Evolutionary conservation across 1,284 basidiomycete species (phyloP).

Genomic region (Boletus coffeatus): DNA sequence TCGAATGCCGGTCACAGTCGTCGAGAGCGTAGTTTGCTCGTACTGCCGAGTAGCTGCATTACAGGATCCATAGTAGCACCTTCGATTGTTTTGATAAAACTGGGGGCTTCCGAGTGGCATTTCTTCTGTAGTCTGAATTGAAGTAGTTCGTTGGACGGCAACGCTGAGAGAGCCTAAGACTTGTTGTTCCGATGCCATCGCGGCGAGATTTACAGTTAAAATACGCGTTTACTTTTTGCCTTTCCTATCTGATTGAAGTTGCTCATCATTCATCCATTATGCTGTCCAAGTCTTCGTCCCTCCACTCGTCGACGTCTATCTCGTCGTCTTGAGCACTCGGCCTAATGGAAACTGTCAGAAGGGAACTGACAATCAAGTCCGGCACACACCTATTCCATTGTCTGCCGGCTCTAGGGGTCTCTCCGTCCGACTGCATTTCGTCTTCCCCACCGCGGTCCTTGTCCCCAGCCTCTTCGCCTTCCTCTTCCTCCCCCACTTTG

Average conservation of each 20-base stretch:
- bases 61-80: conserved; percentile 64
- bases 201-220: conserved; percentile 49
- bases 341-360: conserved; percentile 19
- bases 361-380: background rate
- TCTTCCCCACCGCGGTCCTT: conserved; percentile 34
- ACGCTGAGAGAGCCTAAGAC: conserved; percentile 49
- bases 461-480: conserved; percentile 30
- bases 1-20: background rate
- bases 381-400: conserved; percentile 21
- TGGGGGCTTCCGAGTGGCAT: conserved; percentile 85
- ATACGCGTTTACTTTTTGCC: conserved; percentile 55
- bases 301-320: conserved; percentile 49
- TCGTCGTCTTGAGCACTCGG: conserved; percentile 31
- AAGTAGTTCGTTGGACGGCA: conserved; percentile 62
- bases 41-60: conserved; percentile 80
- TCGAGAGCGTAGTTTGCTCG: conserved; percentile 52
- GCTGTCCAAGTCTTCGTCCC: conserved; percentile 34
- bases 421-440: conserved; percentile 28
- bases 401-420: conserved; percentile 30
- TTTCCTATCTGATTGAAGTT: conserved; percentile 30
- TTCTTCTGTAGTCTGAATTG: conserved; percentile 78
- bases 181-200: conserved; percentile 56
- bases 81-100: conserved; percentile 84
- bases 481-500: conserved; percentile 30
- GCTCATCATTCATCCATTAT: conserved; percentile 33